Evolutionary conservation across 106 monocot species (phyloP).

Genomic region (Allium sativum): DNA sequence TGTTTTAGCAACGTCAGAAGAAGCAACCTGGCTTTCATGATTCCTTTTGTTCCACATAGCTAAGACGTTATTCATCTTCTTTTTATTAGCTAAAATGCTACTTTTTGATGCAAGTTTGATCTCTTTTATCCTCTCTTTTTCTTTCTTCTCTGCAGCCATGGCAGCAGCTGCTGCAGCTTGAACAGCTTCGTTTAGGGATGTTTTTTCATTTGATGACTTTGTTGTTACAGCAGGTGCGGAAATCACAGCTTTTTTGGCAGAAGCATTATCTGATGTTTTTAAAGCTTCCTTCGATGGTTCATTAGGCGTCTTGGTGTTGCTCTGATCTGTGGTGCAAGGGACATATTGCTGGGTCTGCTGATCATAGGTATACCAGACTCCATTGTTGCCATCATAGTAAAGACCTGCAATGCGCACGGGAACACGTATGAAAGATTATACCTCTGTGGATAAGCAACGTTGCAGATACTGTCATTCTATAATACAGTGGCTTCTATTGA

Average conservation of each 20-base stretch:
- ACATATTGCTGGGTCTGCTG: slow-evolving; percentile 83
- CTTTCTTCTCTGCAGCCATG: slow-evolving; percentile 87
- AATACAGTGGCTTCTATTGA: too few species aligned
- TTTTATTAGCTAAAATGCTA: slow-evolving; percentile 87
- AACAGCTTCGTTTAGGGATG: slow-evolving; percentile 78
- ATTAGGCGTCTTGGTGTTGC: slow-evolving; percentile 32
- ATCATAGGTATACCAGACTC: slow-evolving; percentile 92
- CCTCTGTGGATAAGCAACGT: too few species aligned
- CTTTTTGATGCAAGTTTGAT: slow-evolving; percentile 85
- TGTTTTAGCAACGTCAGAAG: slow-evolving; percentile 22
- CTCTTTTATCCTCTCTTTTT: slow-evolving; percentile 86
- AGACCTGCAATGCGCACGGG: slow-evolving; percentile 44
- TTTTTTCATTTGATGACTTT: slow-evolving; percentile 51
- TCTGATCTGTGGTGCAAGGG: slow-evolving; percentile 61
- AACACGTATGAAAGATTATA: background rate
- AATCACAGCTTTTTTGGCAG: slow-evolving; percentile 71
- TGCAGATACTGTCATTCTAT: too few species aligned
- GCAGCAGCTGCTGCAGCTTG: slow-evolving; percentile 94
- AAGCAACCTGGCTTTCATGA: slow-evolving; percentile 68
- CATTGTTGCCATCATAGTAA: slow-evolving; percentile 93
- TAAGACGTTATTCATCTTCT: slow-evolving; percentile 95
- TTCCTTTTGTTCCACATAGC: slow-evolving; percentile 98
- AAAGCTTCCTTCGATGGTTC: slow-evolving; percentile 31
- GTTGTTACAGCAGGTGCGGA: slow-evolving; percentile 79
- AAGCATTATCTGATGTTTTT: slow-evolving; percentile 47